These are phyloP conservation scores for Leishmania braziliensis DNA, from an alignment of 208 protist species.

Conservation along the genomic window DNA sequence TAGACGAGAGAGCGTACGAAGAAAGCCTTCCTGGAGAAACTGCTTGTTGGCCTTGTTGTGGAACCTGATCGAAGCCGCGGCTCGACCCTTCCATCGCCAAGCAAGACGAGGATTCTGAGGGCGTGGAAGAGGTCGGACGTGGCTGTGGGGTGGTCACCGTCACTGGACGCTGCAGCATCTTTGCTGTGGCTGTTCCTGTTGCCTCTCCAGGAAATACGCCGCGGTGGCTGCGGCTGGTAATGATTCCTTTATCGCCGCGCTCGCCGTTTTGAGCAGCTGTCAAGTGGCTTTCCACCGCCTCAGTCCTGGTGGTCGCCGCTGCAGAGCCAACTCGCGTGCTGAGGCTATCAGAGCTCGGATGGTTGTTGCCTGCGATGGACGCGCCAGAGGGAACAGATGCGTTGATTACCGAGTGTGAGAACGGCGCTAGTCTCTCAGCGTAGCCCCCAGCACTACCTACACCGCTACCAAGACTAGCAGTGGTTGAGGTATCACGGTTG, in stretches of 20 bases:
- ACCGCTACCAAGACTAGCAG: not conserved
- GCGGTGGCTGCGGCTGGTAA: not conserved
- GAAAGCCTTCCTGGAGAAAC: conserved; percentile 4
- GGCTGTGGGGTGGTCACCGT: not conserved
- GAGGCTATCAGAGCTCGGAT: not conserved
- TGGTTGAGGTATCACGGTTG: not conserved
- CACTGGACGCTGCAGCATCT: not conserved
- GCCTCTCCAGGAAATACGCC: not conserved
- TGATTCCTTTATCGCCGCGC: not conserved
- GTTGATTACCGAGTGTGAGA: not conserved
- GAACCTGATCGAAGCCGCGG: not conserved
- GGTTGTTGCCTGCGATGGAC: not conserved
- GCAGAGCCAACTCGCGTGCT: not conserved
- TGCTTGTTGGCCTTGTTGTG: not conserved
- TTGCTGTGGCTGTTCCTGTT: not conserved
- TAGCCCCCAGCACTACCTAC: not conserved
- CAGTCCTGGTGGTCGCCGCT: not conserved
- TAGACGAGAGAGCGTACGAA: not conserved
- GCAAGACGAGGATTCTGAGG: not conserved
- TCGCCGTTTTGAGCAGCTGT: not conserved
- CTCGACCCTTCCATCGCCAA: not conserved
- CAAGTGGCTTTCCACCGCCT: not conserved
- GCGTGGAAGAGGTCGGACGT: not conserved
- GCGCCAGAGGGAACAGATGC: not conserved
- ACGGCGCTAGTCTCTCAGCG: not conserved